Base-by-base conservation (phyloP, 2,329 filamentous ascomycete species). In the Lojkania enalia region DNA sequence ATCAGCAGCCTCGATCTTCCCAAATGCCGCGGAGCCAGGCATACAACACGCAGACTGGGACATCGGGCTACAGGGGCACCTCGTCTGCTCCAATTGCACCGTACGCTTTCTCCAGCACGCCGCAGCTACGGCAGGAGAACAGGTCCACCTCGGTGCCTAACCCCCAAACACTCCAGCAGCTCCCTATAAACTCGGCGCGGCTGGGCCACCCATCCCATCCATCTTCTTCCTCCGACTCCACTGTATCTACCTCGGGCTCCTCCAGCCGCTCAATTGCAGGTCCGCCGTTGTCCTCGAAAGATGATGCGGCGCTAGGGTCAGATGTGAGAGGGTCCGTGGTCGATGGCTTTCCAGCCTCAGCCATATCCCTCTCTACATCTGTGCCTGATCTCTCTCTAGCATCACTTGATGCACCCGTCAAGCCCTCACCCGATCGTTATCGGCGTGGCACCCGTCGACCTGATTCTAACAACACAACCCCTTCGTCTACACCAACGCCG, bases 371-470 rank as follows among this genome's bases (percentile, higher is more conserved):
- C 12, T 77, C 77, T 31, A 71, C 74, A 32, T 70, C 71, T 36
- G 69, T 77, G 19, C 78, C 82, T 37, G 79, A 80, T 71, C 52
- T 84, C 66, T 71, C 77, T 56, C 61, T 85, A 72, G 69, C 74
- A 20, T 54, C 73, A n/a, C 74, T 79, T 40, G 78, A 84, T 31
- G 75, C 78, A 3, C 76, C 82, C 16, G 71, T 76, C 35, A 90
- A 90, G 60, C 76, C 84, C 16, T 84, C 87, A 1, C 88, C 89
- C 1, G 90, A 96, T 66, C 83, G 92, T 47, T 96, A 96, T 67
- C 82, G 90, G 58, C 85, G 90, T 48, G 77, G 77, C 43, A 76
- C 79, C 46, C 80, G 81, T 54, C 76, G 81, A 48, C 71, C 74
- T 83, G 54, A 78, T 73, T 58, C 70, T 57, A 58, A 61, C 50